Base-by-base conservation (phyloP, 169 alveolate species). In the Nephromyces sp. region DNA sequence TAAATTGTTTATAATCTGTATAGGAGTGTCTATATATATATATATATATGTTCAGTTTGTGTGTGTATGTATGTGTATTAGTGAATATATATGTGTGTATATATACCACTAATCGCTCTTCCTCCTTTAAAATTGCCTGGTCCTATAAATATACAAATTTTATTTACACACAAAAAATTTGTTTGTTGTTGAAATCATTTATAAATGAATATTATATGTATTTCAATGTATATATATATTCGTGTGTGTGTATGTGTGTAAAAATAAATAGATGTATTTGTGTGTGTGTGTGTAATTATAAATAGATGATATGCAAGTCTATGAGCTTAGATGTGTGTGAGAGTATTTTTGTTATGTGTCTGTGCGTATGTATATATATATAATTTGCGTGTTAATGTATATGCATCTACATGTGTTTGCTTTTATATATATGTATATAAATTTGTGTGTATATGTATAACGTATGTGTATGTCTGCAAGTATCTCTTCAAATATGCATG, bases 61-160 rank as follows among this genome's bases (percentile, higher is more conserved):
- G 15, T 21, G n/a, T 73, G 75, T 6, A 15, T 22, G 35, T 29
- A 3, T 8, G 25, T n/a, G 52, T 64, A 0, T 4, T 21, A 31
- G 25, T 6, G 24, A 32, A 25, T 22, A 32, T 8, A 22, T 21
- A 28, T 3, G 6, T 28, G 21, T 32, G 22, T 51, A 28, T 43
- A 66, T 66, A 22, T 25, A 81, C 81, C 43, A 97, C 99, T 21
- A 97, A 89, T 68, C 96, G 85, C 72, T 97, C 98, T 79, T 95
- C 98, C 89, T 97, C 99, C 22, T 92, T 81, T 27, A 97, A 84
- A 61, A 97, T 97, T 25, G 99, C 99, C 85, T 95, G 96, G 65
- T 77, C 83, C 83, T 77, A 75, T n/a, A 8, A 3, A 66, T 8
- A 4, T 8, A 3, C 71, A 33, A 6, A 6, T 15, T 5, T 4